A percentile compares a stretch with the other conserved stretches of the same genome.
Conservation (phyloP, 331 rosid species). For the Quercus lobata region DNA sequence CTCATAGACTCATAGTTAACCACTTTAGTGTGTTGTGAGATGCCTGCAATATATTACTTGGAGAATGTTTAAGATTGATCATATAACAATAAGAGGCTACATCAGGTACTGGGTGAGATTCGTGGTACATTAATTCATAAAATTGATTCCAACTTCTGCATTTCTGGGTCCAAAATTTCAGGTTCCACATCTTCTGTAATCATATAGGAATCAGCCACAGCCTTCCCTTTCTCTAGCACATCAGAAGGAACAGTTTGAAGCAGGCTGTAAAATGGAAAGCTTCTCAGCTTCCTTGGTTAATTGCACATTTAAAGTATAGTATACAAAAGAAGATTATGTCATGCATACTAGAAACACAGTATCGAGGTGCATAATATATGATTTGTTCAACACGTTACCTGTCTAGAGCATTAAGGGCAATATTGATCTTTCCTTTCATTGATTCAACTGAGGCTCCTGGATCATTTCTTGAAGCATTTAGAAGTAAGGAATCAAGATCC, state of each 20-base stretch:
- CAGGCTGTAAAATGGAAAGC: constrained; percentile 56
- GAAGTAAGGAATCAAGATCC: constrained; percentile 75
- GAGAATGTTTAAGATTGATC: neutral
- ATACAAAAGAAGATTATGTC: neutral
- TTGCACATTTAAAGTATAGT: no score
- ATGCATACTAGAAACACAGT: neutral
- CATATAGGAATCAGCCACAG: constrained; percentile 72
- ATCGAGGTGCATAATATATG: neutral
- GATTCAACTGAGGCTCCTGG: constrained; percentile 63
- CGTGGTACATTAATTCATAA: constrained; percentile 26
- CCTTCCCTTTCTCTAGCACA: constrained; percentile 68
- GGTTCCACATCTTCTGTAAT: constrained; percentile 39
- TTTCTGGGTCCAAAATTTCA: constrained; percentile 48
- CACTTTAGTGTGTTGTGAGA: no score
- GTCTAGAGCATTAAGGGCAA: constrained; percentile 61
- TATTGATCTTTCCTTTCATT: constrained; percentile 59
- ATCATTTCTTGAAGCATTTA: constrained; percentile 84
- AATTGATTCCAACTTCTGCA: constrained; percentile 70
- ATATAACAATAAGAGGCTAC: neutral
- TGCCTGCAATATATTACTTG: neutral
- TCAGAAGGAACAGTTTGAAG: constrained; percentile 83
- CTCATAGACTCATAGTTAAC: no score
- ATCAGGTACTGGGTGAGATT: neutral
- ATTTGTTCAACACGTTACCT: constrained; percentile 36
- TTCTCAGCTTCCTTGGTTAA: constrained; percentile 11